These are phyloP conservation scores for Leccinum variicolor DNA, from an alignment of 768 basidiomycete genomes.

Conservation along the genomic window DNA sequence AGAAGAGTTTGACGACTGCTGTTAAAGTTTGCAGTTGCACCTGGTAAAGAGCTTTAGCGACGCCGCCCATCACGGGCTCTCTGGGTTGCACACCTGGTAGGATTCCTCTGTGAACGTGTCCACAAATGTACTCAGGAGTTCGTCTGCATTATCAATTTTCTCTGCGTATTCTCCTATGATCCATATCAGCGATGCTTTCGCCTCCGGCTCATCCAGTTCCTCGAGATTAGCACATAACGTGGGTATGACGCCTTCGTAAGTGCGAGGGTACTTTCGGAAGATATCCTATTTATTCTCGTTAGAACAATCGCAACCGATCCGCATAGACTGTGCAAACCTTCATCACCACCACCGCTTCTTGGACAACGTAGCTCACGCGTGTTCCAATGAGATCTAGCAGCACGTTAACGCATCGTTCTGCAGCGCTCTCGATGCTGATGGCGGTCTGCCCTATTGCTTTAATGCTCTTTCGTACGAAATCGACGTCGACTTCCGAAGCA, in stretches of 20 bases:
- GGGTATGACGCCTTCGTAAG: slow-evolving; percentile 96
- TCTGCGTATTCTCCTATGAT: slow-evolving; percentile 98
- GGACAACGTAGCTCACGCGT: slow-evolving; percentile 94
- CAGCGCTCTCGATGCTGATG: slow-evolving; percentile 89
- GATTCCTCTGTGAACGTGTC: slow-evolving; percentile 93
- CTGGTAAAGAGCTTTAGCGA: slow-evolving; percentile 26
- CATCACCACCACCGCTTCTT: slow-evolving; percentile 98
- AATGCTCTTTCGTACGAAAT: slow-evolving; percentile 93
- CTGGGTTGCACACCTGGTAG: slow-evolving; percentile 57
- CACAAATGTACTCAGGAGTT: slow-evolving; percentile 85
- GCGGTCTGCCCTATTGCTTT: slow-evolving; percentile 96
- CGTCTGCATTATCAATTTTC: slow-evolving; percentile 96
- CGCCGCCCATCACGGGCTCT: neutral
- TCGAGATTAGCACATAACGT: slow-evolving; percentile 93
- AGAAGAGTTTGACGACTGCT: slow-evolving; percentile 93
- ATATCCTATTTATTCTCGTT: slow-evolving; percentile 64
- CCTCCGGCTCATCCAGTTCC: slow-evolving; percentile 96
- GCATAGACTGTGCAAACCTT: slow-evolving; percentile 54
- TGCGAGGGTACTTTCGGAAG: slow-evolving; percentile 95
- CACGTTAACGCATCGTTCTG: slow-evolving; percentile 93
- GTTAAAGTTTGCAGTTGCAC: slow-evolving; percentile 84
- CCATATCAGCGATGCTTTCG: slow-evolving; percentile 97
- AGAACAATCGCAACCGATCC: neutral
- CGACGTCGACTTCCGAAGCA: slow-evolving; percentile 96
- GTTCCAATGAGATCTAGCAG: slow-evolving; percentile 90